These are phyloP conservation scores for Verticillium zaregamsianum DNA, from an alignment of 2,329 filamentous ascomycete species.

Conservation along the genomic window DNA sequence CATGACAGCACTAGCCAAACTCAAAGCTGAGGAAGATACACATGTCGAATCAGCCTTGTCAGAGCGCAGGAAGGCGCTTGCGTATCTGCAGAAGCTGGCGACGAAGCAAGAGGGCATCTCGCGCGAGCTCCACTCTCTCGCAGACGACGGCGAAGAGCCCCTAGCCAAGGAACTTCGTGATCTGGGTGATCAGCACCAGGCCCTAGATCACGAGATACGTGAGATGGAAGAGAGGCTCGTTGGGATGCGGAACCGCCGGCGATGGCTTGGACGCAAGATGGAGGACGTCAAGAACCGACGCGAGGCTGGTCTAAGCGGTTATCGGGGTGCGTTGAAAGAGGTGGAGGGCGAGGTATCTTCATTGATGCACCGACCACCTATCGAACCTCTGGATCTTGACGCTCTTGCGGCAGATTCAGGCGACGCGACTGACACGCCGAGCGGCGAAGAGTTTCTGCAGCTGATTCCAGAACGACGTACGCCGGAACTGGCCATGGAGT, in stretches of 20 bases:
- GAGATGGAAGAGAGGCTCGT: conserved; percentile 61
- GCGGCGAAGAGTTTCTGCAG: conserved; percentile 51
- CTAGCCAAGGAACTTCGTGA: conserved; percentile 56
- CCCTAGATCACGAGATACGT: conserved; percentile 59
- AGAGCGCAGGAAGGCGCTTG: conserved; percentile 53
- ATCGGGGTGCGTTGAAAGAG: conserved; percentile 61
- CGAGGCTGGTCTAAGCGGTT: conserved; percentile 69
- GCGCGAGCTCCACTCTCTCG: conserved; percentile 48
- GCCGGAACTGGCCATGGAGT: conserved; percentile 64
- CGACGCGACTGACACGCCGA: conserved; percentile 19
- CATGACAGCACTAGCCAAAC: conserved; percentile 58
- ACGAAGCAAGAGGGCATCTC: conserved; percentile 46
- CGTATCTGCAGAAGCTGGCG: conserved; percentile 50
- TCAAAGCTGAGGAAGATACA: conserved; percentile 66
- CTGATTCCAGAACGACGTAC: conserved; percentile 64
- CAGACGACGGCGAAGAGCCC: conserved; percentile 52
- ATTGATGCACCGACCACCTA: conserved; percentile 55
- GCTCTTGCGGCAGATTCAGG: conserved; percentile 8
- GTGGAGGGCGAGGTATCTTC: conserved; percentile 58
- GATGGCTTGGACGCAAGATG: conserved; percentile 56
- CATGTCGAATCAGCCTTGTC: conserved; percentile 53
- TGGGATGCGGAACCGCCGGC: conserved; percentile 55
- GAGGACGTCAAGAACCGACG: conserved; percentile 59
- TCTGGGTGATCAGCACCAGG: conserved; percentile 50
- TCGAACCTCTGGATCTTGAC: conserved; percentile 47